A percentile compares a stretch with the other conserved stretches of the same genome.
These are phyloP conservation scores for Thuja plicata DNA, from an alignment of 83 land plant species.

Conservation along the genomic window DNA sequence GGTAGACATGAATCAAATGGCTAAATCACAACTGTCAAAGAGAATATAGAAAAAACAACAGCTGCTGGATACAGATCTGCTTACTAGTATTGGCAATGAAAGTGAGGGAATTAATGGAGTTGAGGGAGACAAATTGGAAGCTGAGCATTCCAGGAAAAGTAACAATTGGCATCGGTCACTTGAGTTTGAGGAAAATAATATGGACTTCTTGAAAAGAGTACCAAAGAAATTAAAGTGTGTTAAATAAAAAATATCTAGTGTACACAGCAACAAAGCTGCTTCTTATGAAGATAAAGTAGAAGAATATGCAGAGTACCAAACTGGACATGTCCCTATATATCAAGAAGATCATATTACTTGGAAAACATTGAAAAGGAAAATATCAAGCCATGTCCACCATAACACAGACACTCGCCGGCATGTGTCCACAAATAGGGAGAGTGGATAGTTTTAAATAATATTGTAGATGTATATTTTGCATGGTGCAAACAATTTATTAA, in stretches of 20 bases:
- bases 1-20: constrained; percentile 51
- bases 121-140: constrained; percentile 7
- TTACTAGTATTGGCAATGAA: not conserved
- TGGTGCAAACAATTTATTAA: not conserved
- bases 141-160: constrained; percentile 1
- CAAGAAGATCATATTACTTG: constrained; percentile 9
- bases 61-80: not conserved
- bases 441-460: not conserved
- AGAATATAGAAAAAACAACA: constrained; percentile 12
- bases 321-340: not conserved
- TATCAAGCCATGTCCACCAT: constrained; percentile 7
- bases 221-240: constrained; percentile 10
- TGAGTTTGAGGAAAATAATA: not conserved
- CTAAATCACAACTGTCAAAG: constrained; percentile 16
- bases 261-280: not conserved
- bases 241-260: not conserved
- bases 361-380: constrained; percentile 15
- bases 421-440: not conserved
- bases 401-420: not conserved
- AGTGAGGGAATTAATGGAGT: constrained; percentile 1
- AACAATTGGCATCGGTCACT: not conserved
- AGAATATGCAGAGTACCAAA: not conserved
- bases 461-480: constrained; percentile 2
- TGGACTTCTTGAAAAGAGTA: constrained; percentile 10
- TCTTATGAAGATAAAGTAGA: not conserved